Conservation (phyloP, 352 stramenopile species). For the Pythium inflatum region DNA sequence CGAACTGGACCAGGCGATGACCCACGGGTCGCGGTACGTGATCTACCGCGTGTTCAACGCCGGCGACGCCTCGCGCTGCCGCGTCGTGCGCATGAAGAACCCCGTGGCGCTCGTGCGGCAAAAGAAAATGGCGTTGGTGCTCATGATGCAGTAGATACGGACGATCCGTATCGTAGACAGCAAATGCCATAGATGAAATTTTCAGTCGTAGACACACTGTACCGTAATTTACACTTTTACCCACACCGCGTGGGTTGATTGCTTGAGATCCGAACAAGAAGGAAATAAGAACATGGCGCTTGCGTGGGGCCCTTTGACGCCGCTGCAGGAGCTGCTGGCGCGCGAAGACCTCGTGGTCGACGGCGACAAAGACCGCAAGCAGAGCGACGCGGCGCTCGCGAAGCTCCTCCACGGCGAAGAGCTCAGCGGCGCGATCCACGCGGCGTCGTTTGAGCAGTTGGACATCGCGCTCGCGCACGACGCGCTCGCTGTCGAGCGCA, state of each 20-base stretch:
- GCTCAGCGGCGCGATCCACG: constrained; percentile 45
- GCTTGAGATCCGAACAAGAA: background rate
- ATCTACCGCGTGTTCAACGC: constrained; percentile 90
- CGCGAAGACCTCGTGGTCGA: constrained; percentile 42
- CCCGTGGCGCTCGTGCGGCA: constrained; percentile 78
- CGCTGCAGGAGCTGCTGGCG: constrained; percentile 50
- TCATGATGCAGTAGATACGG: constrained; percentile 70
- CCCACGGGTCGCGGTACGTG: constrained; percentile 76
- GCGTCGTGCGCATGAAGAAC: constrained; percentile 86
- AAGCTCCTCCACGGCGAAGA: constrained; percentile 52
- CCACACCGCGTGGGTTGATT: constrained; percentile 29
- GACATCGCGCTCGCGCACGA: constrained; percentile 61
- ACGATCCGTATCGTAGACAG: constrained; percentile 24
- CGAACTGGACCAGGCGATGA: constrained; percentile 80
- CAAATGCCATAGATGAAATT: constrained; percentile 1
- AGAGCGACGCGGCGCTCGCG: constrained; percentile 50
- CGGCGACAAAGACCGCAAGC: constrained; percentile 49
- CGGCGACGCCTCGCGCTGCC: constrained; percentile 66
- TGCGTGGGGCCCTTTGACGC: constrained; percentile 58
- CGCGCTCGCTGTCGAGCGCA: constrained; percentile 51
- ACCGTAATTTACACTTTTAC: background rate
- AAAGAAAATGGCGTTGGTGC: constrained; percentile 78
- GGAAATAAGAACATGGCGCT: background rate
- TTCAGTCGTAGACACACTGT: background rate
- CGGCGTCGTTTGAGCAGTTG: constrained; percentile 60